These are phyloP conservation scores for Basidiobolus meristosporus DNA, from an alignment of 371 early-diverging fungal species.

Conservation along the genomic window DNA sequence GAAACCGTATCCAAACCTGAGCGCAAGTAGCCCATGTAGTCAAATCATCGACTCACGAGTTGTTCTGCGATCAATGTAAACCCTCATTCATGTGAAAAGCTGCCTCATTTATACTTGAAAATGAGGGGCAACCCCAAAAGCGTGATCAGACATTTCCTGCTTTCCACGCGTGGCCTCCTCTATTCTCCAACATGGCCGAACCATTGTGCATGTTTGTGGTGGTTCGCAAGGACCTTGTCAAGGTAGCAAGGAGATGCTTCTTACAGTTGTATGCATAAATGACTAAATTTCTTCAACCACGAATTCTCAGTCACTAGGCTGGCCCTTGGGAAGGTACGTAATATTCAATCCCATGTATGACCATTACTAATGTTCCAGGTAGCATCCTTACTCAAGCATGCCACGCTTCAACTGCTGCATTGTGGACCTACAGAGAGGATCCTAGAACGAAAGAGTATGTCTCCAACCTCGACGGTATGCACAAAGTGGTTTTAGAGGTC, in stretches of 20 bases:
- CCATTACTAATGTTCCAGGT: background rate
- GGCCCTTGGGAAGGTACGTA: slow-evolving; percentile 61
- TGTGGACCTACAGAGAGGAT: slow-evolving; percentile 36
- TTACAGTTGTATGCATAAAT: background rate
- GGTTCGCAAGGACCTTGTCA: slow-evolving; percentile 62
- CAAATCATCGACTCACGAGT: too few relatives aligned
- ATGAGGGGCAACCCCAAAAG: too few relatives aligned
- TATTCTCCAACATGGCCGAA: slow-evolving; percentile 8
- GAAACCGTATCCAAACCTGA: too few relatives aligned
- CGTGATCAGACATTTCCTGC: too few relatives aligned
- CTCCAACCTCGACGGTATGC: slow-evolving; percentile 44
- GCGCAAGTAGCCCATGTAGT: too few relatives aligned
- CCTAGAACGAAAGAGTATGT: slow-evolving; percentile 37
- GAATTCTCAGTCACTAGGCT: slow-evolving; percentile 27
- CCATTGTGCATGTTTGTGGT: slow-evolving; percentile 66
- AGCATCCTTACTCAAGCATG: slow-evolving; percentile 76
- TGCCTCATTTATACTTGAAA: too few relatives aligned
- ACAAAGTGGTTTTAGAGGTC: slow-evolving; percentile 62
- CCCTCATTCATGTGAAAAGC: too few relatives aligned
- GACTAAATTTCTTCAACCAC: background rate
- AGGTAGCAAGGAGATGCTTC: slow-evolving; percentile 17
- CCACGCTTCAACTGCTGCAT: slow-evolving; percentile 57
- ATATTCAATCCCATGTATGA: background rate
- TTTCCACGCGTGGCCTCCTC: too few relatives aligned
- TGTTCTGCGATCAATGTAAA: too few relatives aligned